phyloP scores from a whole-genome alignment of 140 eudicot species.

The Oenanthe javanica region DNA sequence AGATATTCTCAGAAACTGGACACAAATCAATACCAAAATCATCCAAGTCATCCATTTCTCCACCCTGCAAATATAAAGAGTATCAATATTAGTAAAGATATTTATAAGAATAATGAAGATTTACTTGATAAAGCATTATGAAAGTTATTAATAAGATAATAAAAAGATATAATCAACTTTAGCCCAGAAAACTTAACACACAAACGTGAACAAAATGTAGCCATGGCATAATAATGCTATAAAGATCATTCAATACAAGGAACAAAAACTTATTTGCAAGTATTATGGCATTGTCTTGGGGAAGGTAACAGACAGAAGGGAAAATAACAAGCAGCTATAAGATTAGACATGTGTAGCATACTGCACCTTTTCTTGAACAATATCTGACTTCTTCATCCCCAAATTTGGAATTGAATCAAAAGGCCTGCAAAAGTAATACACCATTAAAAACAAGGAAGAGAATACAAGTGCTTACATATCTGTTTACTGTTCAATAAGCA shows the following conservation, averaged over 20 bases:
- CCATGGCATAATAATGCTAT: no score
- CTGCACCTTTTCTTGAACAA: conserved; percentile 11
- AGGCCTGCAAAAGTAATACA: conserved; percentile 13
- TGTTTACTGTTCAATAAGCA: not conserved
- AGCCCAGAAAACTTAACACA: not conserved
- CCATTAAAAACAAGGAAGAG: not conserved
- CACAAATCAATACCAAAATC: conserved; percentile 33
- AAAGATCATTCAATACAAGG: no score
- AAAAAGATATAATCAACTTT: not conserved
- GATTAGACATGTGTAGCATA: not conserved
- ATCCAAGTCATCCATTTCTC: conserved; percentile 14
- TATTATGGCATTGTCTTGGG: not conserved
- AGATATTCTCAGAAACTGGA: conserved; percentile 24
- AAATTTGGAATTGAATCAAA: conserved; percentile 8
- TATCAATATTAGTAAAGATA: not conserved
- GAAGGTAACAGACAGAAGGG: not conserved
- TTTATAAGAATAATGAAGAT: not conserved
- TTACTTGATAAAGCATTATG: not conserved
- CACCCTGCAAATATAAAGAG: conserved; percentile 17
- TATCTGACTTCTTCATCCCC: not conserved
- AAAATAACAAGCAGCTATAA: not conserved
- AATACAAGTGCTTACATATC: not conserved
- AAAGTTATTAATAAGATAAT: not conserved
- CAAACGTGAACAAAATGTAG: not conserved
- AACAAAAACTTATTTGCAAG: not conserved